A percentile compares a stretch with the other conserved stretches of the same genome.
These are phyloP conservation scores for Monosporascus sp. DNA, from an alignment of 2,329 filamentous ascomycete species.

Conservation along the genomic window DNA sequence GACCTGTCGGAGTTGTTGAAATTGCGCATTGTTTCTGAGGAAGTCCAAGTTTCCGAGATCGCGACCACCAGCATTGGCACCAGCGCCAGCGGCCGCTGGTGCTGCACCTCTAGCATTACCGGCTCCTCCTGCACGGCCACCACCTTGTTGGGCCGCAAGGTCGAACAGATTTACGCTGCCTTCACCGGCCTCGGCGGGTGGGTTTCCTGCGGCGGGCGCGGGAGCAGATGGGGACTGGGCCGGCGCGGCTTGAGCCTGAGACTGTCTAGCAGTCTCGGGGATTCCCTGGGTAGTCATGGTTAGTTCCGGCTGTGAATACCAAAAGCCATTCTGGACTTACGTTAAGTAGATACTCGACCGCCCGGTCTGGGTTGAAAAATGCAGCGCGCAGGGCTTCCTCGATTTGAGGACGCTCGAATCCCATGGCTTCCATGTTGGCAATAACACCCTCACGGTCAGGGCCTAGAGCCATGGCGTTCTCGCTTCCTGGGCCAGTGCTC, in stretches of 20 bases:
- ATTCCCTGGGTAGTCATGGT: conserved; percentile 61
- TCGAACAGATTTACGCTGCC: conserved; percentile 86
- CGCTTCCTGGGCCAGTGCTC: conserved; percentile 48
- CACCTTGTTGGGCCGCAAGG: conserved; percentile 73
- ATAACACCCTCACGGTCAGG: conserved; percentile 77
- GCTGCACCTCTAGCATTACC: conserved; percentile 35
- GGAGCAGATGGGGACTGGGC: conserved; percentile 35
- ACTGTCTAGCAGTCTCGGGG: conserved; percentile 74
- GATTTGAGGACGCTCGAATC: conserved; percentile 82
- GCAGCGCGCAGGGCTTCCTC: conserved; percentile 93
- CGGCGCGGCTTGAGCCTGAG: conserved; percentile 49
- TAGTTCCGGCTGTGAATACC: neutral
- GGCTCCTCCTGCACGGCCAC: conserved; percentile 36
- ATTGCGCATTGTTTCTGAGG: conserved; percentile 90
- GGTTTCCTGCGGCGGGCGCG: conserved; percentile 35
- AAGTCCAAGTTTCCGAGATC: conserved; percentile 80
- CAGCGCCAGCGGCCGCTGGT: conserved; percentile 39
- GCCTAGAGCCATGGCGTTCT: conserved; percentile 83
- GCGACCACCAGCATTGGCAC: conserved; percentile 38
- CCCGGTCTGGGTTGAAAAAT: conserved; percentile 94
- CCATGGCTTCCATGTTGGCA: conserved; percentile 95
- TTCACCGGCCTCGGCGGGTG: conserved; percentile 35
- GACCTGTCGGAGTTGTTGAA: conserved; percentile 94
- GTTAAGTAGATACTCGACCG: conserved; percentile 90
- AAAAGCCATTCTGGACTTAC: conserved; percentile 44